Base-by-base conservation (phyloP, 495 filamentous ascomycete species). In the Aspergillus funiculosus region DNA sequence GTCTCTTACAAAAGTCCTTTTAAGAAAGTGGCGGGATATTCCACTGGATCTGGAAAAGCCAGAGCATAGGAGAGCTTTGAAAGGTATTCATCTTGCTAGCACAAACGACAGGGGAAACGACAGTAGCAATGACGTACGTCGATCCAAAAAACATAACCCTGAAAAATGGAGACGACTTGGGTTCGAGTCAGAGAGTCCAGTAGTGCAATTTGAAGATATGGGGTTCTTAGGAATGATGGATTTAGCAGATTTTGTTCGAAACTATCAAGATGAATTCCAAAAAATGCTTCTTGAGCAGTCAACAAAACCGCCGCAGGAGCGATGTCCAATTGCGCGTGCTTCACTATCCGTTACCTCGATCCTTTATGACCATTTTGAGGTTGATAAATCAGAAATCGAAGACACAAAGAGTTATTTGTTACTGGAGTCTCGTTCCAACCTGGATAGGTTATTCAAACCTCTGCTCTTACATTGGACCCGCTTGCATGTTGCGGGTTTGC, bases 141-240 rank as follows among this genome's bases (percentile, higher is more conserved):
- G 76, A 62, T 70, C 72, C 18, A 71, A 66, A 29, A 76, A 73
- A 59, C 86, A 91, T 40, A 85, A 90, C 53, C 85, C 94, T 0
- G 88, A 95, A 54, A 96, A 95, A 64, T 98, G 92, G 92, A 73
- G 89, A 45, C 73, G 91, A 30, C 63, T 98, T 26, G 92, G 92
- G 2, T 99, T 99, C 57, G 86, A 92, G 63, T 83, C 87, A 0
- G 94, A 97, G 59, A 86, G 75, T 46, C 92, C 92, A 7, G 81
- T 81, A 0, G 66, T 72, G 50, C 92, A 97, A 53, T 97, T 99
- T 63, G 81, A 89, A 2, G 73, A 79, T 18, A 81, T 83, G 13
- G 92, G 92, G 1, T 97, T 91, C 59, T 64, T 99, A 30, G 92
- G 94, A 15, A 87, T 99, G 82, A 95, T 97, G 89, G 92, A 99